Base-by-base conservation (phyloP, 768 basidiomycete genomes). In the Sporobolomyces pararoseus region DNA sequence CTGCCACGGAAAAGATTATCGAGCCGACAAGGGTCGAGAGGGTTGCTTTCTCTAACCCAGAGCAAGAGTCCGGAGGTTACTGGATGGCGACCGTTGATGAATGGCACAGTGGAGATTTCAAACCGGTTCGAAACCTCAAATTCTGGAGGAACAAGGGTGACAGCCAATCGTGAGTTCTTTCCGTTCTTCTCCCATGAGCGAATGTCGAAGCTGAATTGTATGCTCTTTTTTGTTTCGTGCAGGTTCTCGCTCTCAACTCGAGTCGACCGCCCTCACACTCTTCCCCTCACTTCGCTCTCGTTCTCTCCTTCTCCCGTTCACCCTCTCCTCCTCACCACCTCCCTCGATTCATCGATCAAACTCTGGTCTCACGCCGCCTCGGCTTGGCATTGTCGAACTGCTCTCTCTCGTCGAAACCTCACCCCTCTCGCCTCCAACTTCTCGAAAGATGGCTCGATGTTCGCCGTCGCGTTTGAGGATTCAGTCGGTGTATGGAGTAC, bases 81-180 rank as follows among this genome's bases (percentile, higher is more conserved):
- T 98, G 95, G 94, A 86, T 99, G 86, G 92, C 92, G 7, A 94
- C 95, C 2, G 79, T 91, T 31, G 95, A 99, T 79, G 79, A 81
- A 35, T 84, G 93, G 63, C 83, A 86, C 64, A 87, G 84, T 7
- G 87, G 88, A 50, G 85, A 85, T 17, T 86, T 86, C 79, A 86
- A 83, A 71, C 81, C 81, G 32, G 91, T 88, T 80, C 82, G 87
- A 35, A 88, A 88, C 77, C 83, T 99, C 64, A 98, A 98, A 81
- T 80, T 97, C 39, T 99, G 96, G 95, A 82, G 81, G 65, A 95
- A 92, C 90, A 85, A 88, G 17, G 73, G 64, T 12, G 64, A 74
- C 76, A 82, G 81, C 50, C 86, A 84, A 71, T 80, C 82, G 65
- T 82, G 82, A 55, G 83, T 80, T 54, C 90, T 87, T 87, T 47